Evolutionary conservation across 805 yeast genomes (phyloP).

Genomic region (Myxozyma neotropica): DNA sequence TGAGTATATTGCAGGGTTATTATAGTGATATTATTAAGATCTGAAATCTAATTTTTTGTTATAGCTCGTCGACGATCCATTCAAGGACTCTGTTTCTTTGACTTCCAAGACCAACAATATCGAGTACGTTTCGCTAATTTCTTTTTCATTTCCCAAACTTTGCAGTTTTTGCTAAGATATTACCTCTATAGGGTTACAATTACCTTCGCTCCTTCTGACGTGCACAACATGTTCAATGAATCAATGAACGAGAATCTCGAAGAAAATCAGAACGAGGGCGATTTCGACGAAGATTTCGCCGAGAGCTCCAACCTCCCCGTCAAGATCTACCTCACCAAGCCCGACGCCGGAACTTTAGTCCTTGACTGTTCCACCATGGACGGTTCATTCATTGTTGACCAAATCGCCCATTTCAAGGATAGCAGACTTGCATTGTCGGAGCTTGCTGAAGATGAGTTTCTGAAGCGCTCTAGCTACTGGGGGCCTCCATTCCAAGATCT

Average conservation of each 20-base stretch:
- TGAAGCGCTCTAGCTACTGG: slow-evolving; percentile 22
- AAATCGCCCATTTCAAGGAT: slow-evolving; percentile 19
- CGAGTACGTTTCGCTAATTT: background rate
- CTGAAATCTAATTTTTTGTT: background rate
- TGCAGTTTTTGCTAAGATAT: background rate
- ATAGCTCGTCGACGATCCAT: slow-evolving; percentile 6
- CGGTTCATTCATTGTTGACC: slow-evolving; percentile 11
- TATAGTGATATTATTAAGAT: background rate
- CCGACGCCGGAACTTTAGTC: slow-evolving; percentile 19
- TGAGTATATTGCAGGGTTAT: background rate
- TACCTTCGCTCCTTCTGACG: slow-evolving; percentile 25
- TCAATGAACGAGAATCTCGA: background rate
- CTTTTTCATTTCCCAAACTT: background rate
- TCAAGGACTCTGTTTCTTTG: background rate
- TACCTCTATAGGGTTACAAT: slow-evolving; percentile 4
- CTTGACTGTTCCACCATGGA: slow-evolving; percentile 12
- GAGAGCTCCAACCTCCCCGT: slow-evolving; percentile 14
- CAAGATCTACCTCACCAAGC: slow-evolving; percentile 24
- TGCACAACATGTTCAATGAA: slow-evolving; percentile 7
- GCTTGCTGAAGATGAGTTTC: slow-evolving; percentile 5
- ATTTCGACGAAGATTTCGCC: slow-evolving; percentile 10
- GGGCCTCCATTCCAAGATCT: slow-evolving; percentile 31
- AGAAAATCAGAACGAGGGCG: slow-evolving; percentile 16
- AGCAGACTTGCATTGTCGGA: slow-evolving; percentile 15
- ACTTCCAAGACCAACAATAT: too few species aligned